phyloP scores from a whole-genome alignment of 176 grass and related monocot genomes.

The Triticum monococcum region DNA sequence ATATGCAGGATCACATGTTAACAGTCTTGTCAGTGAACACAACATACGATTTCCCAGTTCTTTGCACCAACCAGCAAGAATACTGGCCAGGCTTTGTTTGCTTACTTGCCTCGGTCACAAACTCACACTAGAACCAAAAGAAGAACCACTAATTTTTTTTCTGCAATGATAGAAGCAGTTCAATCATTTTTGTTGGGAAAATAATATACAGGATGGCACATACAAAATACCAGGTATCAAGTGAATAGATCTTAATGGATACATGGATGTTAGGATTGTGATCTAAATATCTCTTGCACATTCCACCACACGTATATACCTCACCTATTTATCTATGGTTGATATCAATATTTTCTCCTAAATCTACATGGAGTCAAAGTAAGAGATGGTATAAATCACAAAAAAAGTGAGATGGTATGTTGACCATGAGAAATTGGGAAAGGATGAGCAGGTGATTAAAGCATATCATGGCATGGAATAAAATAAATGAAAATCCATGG shows the following conservation, averaged over 20 bases:
- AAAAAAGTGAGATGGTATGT: neutral
- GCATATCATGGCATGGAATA: conserved; percentile 4
- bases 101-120: neutral
- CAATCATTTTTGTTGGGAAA: neutral
- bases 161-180: neutral
- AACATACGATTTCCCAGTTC: neutral
- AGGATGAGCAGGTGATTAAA: neutral
- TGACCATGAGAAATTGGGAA: conserved; percentile 17
- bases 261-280: neutral
- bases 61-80: neutral
- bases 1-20: neutral
- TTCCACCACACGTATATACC: neutral
- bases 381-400: neutral
- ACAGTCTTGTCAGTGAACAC: conserved; percentile 9
- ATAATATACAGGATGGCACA: neutral
- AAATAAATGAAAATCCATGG: neutral
- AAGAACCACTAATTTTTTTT: neutral
- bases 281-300: neutral
- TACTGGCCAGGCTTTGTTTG: neutral
- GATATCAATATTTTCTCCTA: neutral
- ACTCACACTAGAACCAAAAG: neutral
- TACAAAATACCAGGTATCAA: neutral
- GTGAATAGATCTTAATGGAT: neutral
- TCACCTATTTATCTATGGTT: neutral
- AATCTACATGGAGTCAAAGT: neutral